Evolutionary conservation across 345 rosid species (phyloP).

Genomic region (Salix koriyanagi): DNA sequence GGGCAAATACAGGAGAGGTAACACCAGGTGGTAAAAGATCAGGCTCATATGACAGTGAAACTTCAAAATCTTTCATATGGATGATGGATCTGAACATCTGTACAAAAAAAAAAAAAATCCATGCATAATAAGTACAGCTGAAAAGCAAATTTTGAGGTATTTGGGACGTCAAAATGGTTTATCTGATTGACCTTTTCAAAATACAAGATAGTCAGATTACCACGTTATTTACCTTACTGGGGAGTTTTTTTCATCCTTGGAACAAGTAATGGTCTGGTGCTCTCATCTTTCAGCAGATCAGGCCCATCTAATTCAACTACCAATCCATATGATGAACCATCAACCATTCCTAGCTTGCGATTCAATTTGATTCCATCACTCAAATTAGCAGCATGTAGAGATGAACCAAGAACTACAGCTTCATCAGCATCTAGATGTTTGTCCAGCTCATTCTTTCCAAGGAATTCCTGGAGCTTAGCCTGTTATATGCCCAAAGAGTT

Average conservation of each 20-base stretch:
- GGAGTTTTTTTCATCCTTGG: conserved; percentile 95
- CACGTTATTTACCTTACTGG: conserved; percentile 68
- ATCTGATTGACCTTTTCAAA: not conserved
- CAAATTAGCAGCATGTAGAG: conserved; percentile 94
- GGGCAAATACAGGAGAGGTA: conserved; percentile 65
- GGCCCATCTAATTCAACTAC: conserved; percentile 75
- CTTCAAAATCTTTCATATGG: conserved; percentile 84
- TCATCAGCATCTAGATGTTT: conserved; percentile 99
- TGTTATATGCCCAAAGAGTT: conserved; percentile 25
- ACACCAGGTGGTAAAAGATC: conserved; percentile 73
- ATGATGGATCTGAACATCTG: conserved; percentile 88
- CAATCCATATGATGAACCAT: conserved; percentile 85
- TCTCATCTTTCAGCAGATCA: conserved; percentile 62
- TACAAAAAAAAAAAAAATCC: conserved; percentile 11
- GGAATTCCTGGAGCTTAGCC: conserved; percentile 89
- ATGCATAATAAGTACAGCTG: conserved; percentile 15
- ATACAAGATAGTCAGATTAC: not conserved
- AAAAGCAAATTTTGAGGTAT: not conserved
- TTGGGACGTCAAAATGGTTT: too few species aligned
- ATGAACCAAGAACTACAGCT: conserved; percentile 89
- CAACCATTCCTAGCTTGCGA: conserved; percentile 90
- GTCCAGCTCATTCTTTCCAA: conserved; percentile 85
- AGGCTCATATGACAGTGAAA: conserved; percentile 74
- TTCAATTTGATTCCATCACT: conserved; percentile 98
- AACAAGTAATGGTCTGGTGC: conserved; percentile 65